phyloP scores from a whole-genome alignment of 371 early-diverging fungal species.

The Lichtheimia corymbifera region DNA sequence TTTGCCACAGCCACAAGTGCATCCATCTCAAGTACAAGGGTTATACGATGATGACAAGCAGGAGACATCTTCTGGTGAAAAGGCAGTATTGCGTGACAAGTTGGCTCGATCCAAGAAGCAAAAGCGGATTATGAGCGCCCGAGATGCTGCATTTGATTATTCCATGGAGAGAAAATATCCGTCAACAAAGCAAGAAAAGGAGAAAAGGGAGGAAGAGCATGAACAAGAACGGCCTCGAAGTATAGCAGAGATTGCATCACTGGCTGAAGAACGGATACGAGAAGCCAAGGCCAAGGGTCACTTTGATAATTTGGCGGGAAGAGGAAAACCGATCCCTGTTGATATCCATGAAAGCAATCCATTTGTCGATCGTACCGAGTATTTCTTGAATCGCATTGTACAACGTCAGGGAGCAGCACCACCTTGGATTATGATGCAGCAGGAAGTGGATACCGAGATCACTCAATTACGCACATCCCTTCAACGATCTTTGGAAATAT shows the following conservation, averaged over 20 bases:
- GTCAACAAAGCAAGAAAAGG: constrained; percentile 8
- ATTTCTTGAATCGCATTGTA: constrained; percentile 52
- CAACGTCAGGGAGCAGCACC: constrained; percentile 50
- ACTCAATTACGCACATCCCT: constrained; percentile 31
- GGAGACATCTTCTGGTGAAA: constrained; percentile 16
- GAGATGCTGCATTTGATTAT: constrained; percentile 30
- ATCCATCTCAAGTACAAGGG: constrained; percentile 10
- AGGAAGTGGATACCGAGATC: constrained; percentile 46
- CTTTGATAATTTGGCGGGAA: constrained; percentile 48
- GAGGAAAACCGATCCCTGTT: constrained; percentile 42
- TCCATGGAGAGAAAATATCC: constrained; percentile 18
- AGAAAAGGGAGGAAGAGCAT: constrained; percentile 10
- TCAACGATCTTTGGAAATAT: constrained; percentile 9
- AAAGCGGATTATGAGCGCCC: constrained; percentile 21
- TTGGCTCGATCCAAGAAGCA: constrained; percentile 17
- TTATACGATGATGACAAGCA: not conserved
- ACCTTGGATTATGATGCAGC: constrained; percentile 52
- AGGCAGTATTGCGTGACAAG: constrained; percentile 19
- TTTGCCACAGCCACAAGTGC: constrained; percentile 24
- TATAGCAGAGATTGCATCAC: constrained; percentile 19
- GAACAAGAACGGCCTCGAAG: constrained; percentile 16
- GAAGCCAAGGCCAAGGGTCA: constrained; percentile 41
- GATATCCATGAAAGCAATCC: constrained; percentile 42
- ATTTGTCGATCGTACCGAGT: constrained; percentile 42
- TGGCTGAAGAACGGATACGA: constrained; percentile 47